phyloP scores from a whole-genome alignment of 2,329 filamentous ascomycete species.

The Calycina herbarum region DNA sequence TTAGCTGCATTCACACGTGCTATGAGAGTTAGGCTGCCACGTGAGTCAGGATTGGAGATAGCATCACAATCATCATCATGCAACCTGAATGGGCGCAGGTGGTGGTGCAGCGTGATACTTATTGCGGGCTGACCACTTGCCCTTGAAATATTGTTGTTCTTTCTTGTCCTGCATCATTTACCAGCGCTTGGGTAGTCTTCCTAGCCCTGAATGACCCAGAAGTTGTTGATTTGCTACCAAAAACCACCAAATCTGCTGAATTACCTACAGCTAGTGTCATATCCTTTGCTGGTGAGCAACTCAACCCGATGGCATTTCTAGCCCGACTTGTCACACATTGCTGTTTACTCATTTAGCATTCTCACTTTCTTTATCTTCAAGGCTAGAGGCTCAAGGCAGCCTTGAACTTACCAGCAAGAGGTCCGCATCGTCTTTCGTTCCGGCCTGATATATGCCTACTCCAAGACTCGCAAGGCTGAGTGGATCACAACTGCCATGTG shows the following conservation, averaged over 20 bases:
- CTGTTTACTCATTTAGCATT: slow-evolving; percentile 23
- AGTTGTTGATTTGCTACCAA: slow-evolving; percentile 22
- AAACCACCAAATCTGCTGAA: slow-evolving; percentile 35
- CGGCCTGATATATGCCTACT: slow-evolving; percentile 67
- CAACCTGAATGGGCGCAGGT: neutral
- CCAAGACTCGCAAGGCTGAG: slow-evolving; percentile 61
- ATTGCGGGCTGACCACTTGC: slow-evolving; percentile 23
- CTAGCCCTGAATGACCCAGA: slow-evolving; percentile 27
- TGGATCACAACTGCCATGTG: slow-evolving; percentile 67
- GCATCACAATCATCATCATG: neutral
- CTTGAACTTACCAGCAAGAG: slow-evolving; percentile 53
- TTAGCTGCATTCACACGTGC: neutral
- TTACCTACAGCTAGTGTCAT: slow-evolving; percentile 28
- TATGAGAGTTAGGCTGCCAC: slow-evolving; percentile 11
- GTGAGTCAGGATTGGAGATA: slow-evolving; percentile 21
- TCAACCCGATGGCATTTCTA: slow-evolving; percentile 34
- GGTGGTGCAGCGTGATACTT: neutral
- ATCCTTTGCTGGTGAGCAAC: slow-evolving; percentile 15
- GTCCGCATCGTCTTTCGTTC: slow-evolving; percentile 58
- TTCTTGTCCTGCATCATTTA: slow-evolving; percentile 33
- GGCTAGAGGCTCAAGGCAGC: neutral
- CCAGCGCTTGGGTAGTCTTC: slow-evolving; percentile 33
- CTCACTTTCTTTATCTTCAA: neutral
- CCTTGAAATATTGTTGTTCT: slow-evolving; percentile 32
- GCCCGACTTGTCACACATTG: slow-evolving; percentile 37